Conservation (phyloP, 116 monocot species). For the Zostera marina region DNA sequence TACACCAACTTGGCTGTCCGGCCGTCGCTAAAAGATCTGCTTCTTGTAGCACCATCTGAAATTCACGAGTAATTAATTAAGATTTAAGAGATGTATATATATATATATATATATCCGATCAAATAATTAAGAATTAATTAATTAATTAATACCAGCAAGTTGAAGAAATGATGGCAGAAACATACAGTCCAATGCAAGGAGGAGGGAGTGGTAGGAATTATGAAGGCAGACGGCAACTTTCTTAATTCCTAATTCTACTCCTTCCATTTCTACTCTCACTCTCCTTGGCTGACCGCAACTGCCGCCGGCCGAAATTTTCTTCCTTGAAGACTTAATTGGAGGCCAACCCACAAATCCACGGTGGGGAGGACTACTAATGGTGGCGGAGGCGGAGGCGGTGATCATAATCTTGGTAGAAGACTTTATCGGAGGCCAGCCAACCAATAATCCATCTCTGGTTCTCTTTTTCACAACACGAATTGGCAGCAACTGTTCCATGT, state of each 20-base stretch:
- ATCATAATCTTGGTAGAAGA: neutral
- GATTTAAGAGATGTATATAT: too few relatives aligned
- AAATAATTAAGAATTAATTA: neutral
- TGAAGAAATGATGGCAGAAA: constrained; percentile 4
- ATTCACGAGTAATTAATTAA: too few relatives aligned
- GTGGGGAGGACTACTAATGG: neutral
- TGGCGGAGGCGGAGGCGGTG: neutral
- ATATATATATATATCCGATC: neutral
- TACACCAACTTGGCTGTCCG: too few relatives aligned
- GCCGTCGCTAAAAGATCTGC: too few relatives aligned
- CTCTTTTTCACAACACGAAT: too few relatives aligned
- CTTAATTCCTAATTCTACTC: constrained; percentile 28
- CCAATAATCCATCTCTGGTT: neutral
- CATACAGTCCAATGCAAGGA: constrained; percentile 17
- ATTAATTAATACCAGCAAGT: neutral
- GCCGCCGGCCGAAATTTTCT: neutral
- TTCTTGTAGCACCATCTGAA: too few relatives aligned
- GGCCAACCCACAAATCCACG: constrained; percentile 35
- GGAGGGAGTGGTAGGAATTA: constrained; percentile 25
- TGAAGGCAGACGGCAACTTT: constrained; percentile 41
- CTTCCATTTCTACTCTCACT: constrained; percentile 42
- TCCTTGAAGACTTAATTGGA: constrained; percentile 21
- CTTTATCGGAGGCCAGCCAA: constrained; percentile 48
- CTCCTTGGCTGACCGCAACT: neutral
- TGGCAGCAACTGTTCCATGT: too few relatives aligned